Evolutionary conservation across 768 basidiomycete species (phyloP).

Genomic region (Mycena capillaripes): DNA sequence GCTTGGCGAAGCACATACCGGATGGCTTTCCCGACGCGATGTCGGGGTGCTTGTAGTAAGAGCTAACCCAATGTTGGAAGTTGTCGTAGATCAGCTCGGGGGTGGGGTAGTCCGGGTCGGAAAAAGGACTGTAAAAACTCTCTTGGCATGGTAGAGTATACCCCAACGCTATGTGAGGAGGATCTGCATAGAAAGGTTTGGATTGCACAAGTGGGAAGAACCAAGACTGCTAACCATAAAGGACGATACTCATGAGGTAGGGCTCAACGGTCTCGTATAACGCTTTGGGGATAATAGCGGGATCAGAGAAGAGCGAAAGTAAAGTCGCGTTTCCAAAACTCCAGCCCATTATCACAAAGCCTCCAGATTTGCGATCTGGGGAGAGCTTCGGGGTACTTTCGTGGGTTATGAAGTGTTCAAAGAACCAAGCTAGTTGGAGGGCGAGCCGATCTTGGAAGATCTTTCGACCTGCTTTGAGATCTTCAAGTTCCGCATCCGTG

Average conservation of each 20-base stretch:
- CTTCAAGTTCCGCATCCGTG: too few species aligned
- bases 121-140: too few species aligned
- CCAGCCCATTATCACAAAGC: slow-evolving; percentile 55
- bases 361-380: slow-evolving; percentile 42
- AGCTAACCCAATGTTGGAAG: too few species aligned
- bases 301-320: slow-evolving; percentile 47
- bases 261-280: slow-evolving; percentile 43
- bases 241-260: slow-evolving; percentile 47
- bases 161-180: too few species aligned
- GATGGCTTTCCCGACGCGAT: too few species aligned
- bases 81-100: too few species aligned
- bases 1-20: too few species aligned
- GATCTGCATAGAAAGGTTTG: too few species aligned
- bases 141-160: too few species aligned
- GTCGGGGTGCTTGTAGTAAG: too few species aligned
- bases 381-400: slow-evolving; percentile 35
- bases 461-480: slow-evolving; percentile 30
- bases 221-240: slow-evolving; percentile 49
- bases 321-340: slow-evolving; percentile 49
- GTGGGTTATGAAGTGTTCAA: slow-evolving; percentile 34
- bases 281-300: slow-evolving; percentile 37
- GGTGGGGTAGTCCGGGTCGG: too few species aligned
- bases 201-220: too few species aligned
- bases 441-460: slow-evolving; percentile 33
- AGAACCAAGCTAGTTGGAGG: slow-evolving; percentile 36